Evolutionary conservation across 495 filamentous ascomycete genomes (phyloP).

Genomic region (Aspergillus wentii): DNA sequence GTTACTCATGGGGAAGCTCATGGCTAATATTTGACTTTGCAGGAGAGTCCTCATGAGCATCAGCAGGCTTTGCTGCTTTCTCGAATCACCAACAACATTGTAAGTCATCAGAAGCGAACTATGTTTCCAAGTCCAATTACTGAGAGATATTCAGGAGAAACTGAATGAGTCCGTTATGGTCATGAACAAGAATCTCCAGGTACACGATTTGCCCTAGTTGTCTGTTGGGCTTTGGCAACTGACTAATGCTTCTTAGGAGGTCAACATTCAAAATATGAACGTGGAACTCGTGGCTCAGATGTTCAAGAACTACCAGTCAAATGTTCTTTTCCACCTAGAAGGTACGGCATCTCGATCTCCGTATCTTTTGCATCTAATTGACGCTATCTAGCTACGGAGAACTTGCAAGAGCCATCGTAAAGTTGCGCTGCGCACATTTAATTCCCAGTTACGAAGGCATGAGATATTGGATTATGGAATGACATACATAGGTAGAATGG

Average conservation of each 20-base stretch:
- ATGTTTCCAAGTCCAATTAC: constrained; percentile 4
- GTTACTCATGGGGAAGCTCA: too few relatives aligned
- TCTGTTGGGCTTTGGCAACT: background rate
- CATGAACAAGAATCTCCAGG: constrained; percentile 88
- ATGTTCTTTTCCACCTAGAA: constrained; percentile 95
- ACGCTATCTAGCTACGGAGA: constrained; percentile 66
- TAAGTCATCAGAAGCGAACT: constrained; percentile 35
- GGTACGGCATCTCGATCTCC: constrained; percentile 46
- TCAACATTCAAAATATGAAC: constrained; percentile 98
- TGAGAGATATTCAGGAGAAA: constrained; percentile 67
- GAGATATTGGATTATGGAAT: too few relatives aligned
- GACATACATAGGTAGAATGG: too few relatives aligned
- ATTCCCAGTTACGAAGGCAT: too few relatives aligned
- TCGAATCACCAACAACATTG: constrained; percentile 95
- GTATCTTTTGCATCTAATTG: background rate
- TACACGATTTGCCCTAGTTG: constrained; percentile 25
- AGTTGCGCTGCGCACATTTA: too few relatives aligned
- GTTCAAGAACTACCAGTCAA: constrained; percentile 99
- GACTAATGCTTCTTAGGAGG: constrained; percentile 55
- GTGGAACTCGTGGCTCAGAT: constrained; percentile 97
- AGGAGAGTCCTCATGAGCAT: constrained; percentile 97
- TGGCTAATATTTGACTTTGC: too few relatives aligned
- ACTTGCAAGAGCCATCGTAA: constrained; percentile 72
- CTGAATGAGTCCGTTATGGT: constrained; percentile 91
- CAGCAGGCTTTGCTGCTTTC: constrained; percentile 91